A percentile compares a stretch with the other conserved stretches of the same genome.
Evolutionary conservation across 2,329 filamentous ascomycete species (phyloP).

Genomic region (Pleoardoris graminearum): DNA sequence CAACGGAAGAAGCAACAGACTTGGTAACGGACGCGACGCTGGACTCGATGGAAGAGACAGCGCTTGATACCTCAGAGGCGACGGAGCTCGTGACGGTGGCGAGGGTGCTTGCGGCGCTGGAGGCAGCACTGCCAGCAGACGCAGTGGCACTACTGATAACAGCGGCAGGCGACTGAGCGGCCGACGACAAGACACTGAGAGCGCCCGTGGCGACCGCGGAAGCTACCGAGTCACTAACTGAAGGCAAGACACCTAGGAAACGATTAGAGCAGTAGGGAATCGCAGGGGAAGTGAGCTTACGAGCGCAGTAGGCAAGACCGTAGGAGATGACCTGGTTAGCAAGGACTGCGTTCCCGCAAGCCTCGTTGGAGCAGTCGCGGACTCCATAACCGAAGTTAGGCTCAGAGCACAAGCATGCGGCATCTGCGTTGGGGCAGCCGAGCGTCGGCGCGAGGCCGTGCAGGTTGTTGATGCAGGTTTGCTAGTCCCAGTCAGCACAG

Average conservation of each 20-base stretch:
- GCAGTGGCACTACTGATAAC: slow-evolving; percentile 14
- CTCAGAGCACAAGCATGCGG: slow-evolving; percentile 51
- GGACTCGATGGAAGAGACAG: background rate
- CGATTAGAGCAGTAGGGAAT: background rate
- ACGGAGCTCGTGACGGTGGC: slow-evolving; percentile 6
- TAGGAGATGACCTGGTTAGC: slow-evolving; percentile 38
- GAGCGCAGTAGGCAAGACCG: slow-evolving; percentile 38
- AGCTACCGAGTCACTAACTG: slow-evolving; percentile 12
- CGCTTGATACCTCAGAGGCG: slow-evolving; percentile 4
- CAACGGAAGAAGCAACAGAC: slow-evolving; percentile 8
- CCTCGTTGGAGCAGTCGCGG: slow-evolving; percentile 52
- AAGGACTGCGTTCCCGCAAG: slow-evolving; percentile 36
- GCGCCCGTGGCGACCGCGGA: slow-evolving; percentile 21
- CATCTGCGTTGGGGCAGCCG: slow-evolving; percentile 46
- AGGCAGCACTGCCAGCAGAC: slow-evolving; percentile 10
- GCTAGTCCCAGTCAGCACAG: slow-evolving; percentile 23
- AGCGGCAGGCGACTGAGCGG: slow-evolving; percentile 14
- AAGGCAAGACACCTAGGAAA: slow-evolving; percentile 13
- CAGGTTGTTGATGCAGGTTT: slow-evolving; percentile 54
- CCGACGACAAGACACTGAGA: slow-evolving; percentile 29
- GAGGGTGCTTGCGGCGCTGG: slow-evolving; percentile 2
- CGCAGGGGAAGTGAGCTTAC: slow-evolving; percentile 20
- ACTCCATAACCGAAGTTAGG: slow-evolving; percentile 52
- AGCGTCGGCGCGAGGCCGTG: slow-evolving; percentile 46
- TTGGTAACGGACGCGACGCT: background rate